Evolutionary conservation across 2,329 filamentous ascomycete genomes (phyloP).

Genomic region (Raffaelea arxii): DNA sequence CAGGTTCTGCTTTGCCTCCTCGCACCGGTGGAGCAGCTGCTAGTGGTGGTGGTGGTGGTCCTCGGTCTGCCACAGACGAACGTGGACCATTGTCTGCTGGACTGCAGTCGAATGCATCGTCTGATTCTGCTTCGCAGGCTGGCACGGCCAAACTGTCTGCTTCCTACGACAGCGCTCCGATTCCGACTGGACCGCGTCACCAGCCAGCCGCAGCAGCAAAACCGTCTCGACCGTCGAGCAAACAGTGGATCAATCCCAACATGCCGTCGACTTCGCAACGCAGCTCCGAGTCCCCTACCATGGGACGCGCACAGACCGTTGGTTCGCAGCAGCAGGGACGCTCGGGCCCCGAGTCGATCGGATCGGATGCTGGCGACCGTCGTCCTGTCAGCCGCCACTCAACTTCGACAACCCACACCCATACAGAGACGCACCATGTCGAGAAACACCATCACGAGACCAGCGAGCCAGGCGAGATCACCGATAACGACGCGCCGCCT

Average conservation of each 20-base stretch:
- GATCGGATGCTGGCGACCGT: slow-evolving; percentile 27
- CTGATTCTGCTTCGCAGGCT: slow-evolving; percentile 13
- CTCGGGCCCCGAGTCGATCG: slow-evolving; percentile 7
- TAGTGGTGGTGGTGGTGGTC: slow-evolving; percentile 45
- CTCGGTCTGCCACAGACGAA: slow-evolving; percentile 40
- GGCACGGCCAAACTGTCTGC: slow-evolving; percentile 24
- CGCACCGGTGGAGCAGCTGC: slow-evolving; percentile 20
- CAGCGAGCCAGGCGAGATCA: slow-evolving; percentile 37
- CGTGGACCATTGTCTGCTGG: slow-evolving; percentile 32
- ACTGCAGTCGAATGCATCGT: slow-evolving; percentile 6
- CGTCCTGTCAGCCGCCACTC: slow-evolving; percentile 34
- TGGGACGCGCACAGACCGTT: slow-evolving; percentile 40
- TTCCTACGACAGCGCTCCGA: slow-evolving; percentile 32
- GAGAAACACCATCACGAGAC: slow-evolving; percentile 29
- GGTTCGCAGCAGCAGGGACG: slow-evolving; percentile 26
- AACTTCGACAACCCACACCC: slow-evolving; percentile 43
- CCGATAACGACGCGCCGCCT: slow-evolving; percentile 21
- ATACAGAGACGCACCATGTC: slow-evolving; percentile 21
- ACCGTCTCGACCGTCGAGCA: slow-evolving; percentile 38
- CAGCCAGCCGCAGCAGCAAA: slow-evolving; percentile 30
- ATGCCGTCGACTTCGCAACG: slow-evolving; percentile 32
- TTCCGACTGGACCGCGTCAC: slow-evolving; percentile 44
- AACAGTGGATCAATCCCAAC: slow-evolving; percentile 50
- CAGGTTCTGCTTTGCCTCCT: too few species aligned
- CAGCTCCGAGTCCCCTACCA: slow-evolving; percentile 39